Base-by-base conservation (phyloP, 2,329 filamentous ascomycete genomes). In the Esteya vermicola region DNA sequence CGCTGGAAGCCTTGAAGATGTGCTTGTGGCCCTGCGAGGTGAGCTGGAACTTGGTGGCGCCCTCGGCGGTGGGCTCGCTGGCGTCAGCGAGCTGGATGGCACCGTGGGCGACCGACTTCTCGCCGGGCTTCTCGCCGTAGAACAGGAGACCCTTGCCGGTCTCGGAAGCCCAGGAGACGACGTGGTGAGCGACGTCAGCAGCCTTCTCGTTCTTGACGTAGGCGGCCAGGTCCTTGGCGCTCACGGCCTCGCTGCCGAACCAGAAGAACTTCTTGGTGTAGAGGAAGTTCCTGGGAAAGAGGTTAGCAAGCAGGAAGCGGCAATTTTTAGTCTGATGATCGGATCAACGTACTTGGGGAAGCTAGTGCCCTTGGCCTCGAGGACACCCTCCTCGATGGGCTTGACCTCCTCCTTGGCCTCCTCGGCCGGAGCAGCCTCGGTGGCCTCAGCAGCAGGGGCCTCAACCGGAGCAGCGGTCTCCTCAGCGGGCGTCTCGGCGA, bases 141-240 rank as follows among this genome's bases (percentile, higher is more conserved):
- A 93, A 94, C 32, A 96, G 70, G 18, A 96, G 81, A 56, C 91
- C 91, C 71, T 93, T 93, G 60, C 89, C 89, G 44, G 89, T 95
- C 70, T 93, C 78, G 51, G 78, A 78, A 47, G 89, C 85, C 85
- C 91, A 95, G 27, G 91, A 82, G 51, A 78, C 81, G 52, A 81
- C 81, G 50, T 83, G 72, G 66, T 93, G 81, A 45, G 82, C 80
- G 49, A 79, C 61, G 46, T 72, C 70, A 40, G 78, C 70, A 42
- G 79, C 70, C 79, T 95, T 95, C 74, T 94, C 86, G 54, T 77
- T 79, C 64, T 86, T 85, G 52, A 93, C 71, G 68, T 89, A 95
- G 52, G 71, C 65, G 50, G 70, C 62, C 42, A 95, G 72, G 56
- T 80, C 71, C 63, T 89, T 81, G 52, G 75, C 64, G 54, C 86